Evolutionary conservation across 2,329 filamentous ascomycete genomes (phyloP), one percentile per base, ranked within the genome.

Genomic region (Amphichorda felina): DNA sequence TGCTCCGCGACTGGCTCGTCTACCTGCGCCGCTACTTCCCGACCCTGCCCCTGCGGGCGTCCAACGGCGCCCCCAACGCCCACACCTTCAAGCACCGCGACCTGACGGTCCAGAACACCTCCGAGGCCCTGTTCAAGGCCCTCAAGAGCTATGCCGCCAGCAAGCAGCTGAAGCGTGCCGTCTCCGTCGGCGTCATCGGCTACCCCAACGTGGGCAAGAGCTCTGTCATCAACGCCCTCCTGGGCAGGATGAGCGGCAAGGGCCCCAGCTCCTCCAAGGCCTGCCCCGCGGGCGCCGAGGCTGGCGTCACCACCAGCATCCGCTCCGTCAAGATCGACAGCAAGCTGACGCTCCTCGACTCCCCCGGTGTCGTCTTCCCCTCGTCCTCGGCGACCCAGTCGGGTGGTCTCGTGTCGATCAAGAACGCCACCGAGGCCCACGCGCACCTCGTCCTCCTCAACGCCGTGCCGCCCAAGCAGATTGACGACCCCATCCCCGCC

Each of bases 161-260:
- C 41, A 82, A 83, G 49, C 80, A 93, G 54, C 66, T 95, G 45
- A 94, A 94, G 69, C 81, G 88, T 38, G 81, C 87, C 36, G 77
- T 94, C 49, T 88, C 84, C 15, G 88, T 95, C 41, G 88, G 88
- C 44, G 84, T 95, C 42, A 93, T 95, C 47, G 88, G 88, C 19
- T 95, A 94, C 57, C 88, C 88, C 49, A 95, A 95, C 55, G 88
- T 94, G 40, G 88, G 88, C 54, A 95, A 95, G 66, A 94, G 86
- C 19, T 94, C 87, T 34, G 86, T 95, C 50, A 94, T 95, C 70
- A 95, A 95, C 57, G 84, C 87, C 13, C 76, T 95, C 38, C 81
- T 86, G 15, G 78, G 82, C 26, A 75, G 85, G 26, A 66, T 94
- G 46, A 75, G 80, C 44, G 72, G 77, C 38, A 77, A 73, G 50